These are phyloP conservation scores for Mangifera indica DNA, from an alignment of 345 rosid genomes.

Conservation along the genomic window DNA sequence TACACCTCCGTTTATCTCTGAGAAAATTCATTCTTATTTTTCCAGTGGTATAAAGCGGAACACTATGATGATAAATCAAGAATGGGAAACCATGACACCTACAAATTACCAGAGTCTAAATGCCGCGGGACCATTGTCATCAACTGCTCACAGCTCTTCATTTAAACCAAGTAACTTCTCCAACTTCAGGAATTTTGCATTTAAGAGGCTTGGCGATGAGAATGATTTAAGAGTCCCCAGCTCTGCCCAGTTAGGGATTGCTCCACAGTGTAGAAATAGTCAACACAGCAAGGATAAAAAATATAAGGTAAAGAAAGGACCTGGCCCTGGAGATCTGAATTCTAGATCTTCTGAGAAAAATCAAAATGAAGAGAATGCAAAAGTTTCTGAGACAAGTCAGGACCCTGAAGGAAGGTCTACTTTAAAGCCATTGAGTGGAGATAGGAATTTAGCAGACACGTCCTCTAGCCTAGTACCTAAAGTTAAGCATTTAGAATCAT, in stretches of 20 bases:
- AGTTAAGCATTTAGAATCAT: conserved; percentile 25
- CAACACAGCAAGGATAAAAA: conserved; percentile 20
- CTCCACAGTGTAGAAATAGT: conserved; percentile 21
- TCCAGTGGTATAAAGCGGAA: conserved; percentile 25
- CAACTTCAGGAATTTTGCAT: conserved; percentile 31
- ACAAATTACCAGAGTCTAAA: conserved; percentile 27
- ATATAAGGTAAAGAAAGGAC: conserved; percentile 27
- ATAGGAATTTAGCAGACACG: conserved; percentile 24
- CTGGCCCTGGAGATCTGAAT: conserved; percentile 16
- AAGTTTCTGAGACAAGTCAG: conserved; percentile 19
- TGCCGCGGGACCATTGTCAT: conserved; percentile 27
- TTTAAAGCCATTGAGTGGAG: conserved; percentile 22
- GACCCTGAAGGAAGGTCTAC: conserved; percentile 26
- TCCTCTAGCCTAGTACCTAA: conserved; percentile 25
- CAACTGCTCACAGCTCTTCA: conserved; percentile 32
- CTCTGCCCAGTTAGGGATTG: conserved; percentile 25
- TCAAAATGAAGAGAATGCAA: conserved; percentile 26
- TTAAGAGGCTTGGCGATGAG: conserved; percentile 33
- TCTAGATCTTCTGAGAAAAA: conserved; percentile 18
- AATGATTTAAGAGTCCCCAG: conserved; percentile 38
- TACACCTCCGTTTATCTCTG: conserved; percentile 37
- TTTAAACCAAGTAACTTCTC: conserved; percentile 34
- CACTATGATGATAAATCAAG: conserved; percentile 15
- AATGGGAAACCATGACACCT: conserved; percentile 20
- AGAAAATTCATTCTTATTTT: conserved; percentile 37